phyloP scores from a whole-genome alignment of 805 yeast genomes.

The Cephaloascus albidus region DNA sequence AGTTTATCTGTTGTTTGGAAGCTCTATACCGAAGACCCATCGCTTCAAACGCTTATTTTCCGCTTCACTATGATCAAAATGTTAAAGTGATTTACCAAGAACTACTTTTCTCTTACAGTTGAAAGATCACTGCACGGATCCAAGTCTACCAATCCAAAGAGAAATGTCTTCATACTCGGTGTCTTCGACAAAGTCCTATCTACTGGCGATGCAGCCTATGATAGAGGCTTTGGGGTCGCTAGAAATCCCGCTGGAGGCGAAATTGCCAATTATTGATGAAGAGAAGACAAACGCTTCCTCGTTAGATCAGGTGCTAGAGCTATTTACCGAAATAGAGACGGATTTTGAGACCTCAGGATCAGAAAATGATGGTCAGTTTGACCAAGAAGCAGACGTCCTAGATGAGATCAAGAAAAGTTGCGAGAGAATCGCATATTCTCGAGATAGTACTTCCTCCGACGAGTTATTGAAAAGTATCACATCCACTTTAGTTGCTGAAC shows the following conservation, averaged over 20 bases:
- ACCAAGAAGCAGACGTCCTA: constrained; percentile 3
- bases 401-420: constrained; percentile 19
- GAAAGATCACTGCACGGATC: too few species aligned
- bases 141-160: too few species aligned
- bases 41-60: too few species aligned
- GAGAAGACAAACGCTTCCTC: constrained; percentile 18
- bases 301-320: constrained; percentile 21
- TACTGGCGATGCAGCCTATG: constrained; percentile 73
- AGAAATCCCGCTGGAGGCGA: constrained; percentile 9
- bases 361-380: constrained; percentile 6
- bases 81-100: too few species aligned
- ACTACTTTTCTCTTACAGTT: too few species aligned
- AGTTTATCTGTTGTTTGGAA: too few species aligned
- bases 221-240: constrained; percentile 33
- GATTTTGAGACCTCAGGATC: constrained; percentile 14
- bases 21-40: too few species aligned
- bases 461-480: constrained; percentile 17
- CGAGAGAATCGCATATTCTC: constrained; percentile 18
- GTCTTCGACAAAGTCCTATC: constrained; percentile 62
- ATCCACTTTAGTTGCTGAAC: constrained; percentile 20
- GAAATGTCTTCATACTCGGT: constrained; percentile 46
- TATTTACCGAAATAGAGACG: constrained; percentile 27
- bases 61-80: too few species aligned
- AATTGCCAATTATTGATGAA: constrained; percentile 27
- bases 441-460: constrained; percentile 19